phyloP scores from a whole-genome alignment of 768 basidiomycete species.

The Coprinellus micaceus region DNA sequence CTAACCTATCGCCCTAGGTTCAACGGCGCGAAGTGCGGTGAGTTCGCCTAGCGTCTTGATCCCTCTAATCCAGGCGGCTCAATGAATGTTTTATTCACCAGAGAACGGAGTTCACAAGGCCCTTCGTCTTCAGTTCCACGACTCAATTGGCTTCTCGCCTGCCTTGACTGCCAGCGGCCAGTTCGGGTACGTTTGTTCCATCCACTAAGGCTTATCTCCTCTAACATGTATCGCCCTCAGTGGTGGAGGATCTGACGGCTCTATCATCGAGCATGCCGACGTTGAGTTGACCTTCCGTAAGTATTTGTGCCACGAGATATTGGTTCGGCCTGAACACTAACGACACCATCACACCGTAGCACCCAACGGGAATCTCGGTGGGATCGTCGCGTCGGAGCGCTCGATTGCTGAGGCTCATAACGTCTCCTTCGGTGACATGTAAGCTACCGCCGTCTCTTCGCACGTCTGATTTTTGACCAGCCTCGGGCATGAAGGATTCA shows the following conservation, averaged over 20 bases:
- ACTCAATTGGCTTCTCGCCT: slow-evolving; percentile 42
- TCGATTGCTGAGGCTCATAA: slow-evolving; percentile 33
- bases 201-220: not conserved
- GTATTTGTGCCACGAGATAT: not conserved
- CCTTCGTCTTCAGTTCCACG: slow-evolving; percentile 36
- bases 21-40: not conserved
- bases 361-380: slow-evolving; percentile 43
- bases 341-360: not conserved
- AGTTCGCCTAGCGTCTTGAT: not conserved
- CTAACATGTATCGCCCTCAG: slow-evolving; percentile 15
- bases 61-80: too few relatives aligned
- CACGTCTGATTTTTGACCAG: not conserved
- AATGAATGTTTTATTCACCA: not conserved
- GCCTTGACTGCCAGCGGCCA: slow-evolving; percentile 9
- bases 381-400: slow-evolving; percentile 33
- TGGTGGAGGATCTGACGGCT: slow-evolving; percentile 47
- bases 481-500: not conserved
- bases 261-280: slow-evolving; percentile 42
- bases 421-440: slow-evolving; percentile 46
- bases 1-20: not conserved
- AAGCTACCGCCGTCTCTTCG: slow-evolving; percentile 9
- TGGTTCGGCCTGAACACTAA: too few relatives aligned
- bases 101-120: not conserved
- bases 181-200: slow-evolving; percentile 21
- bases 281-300: slow-evolving; percentile 37